Evolutionary conservation across 2,329 filamentous ascomycete species (phyloP).

Genomic region (Neospermospora avenae): DNA sequence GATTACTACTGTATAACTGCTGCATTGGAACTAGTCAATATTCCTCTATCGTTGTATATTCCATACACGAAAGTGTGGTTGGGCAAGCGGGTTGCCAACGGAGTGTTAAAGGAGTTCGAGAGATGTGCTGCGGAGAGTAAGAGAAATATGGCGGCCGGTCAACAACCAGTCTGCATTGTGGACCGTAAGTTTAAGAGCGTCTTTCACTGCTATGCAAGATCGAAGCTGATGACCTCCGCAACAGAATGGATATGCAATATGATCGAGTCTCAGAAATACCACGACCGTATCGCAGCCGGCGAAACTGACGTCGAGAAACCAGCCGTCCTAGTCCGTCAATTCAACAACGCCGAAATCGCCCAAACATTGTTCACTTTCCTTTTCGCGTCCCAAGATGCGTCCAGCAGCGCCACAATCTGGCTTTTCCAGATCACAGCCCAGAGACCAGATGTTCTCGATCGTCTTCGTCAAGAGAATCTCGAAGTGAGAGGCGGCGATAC

Average conservation of each 20-base stretch:
- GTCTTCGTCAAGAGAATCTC: slow-evolving; percentile 47
- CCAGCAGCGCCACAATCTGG: slow-evolving; percentile 51
- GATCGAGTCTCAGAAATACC: slow-evolving; percentile 67
- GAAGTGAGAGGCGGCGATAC: slow-evolving; percentile 42
- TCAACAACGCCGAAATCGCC: slow-evolving; percentile 47
- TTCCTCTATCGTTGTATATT: slow-evolving; percentile 65
- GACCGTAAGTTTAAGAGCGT: slow-evolving; percentile 48
- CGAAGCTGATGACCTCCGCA: too few relatives aligned
- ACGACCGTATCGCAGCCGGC: slow-evolving; percentile 60
- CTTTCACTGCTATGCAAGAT: not conserved
- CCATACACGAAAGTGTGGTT: slow-evolving; percentile 75
- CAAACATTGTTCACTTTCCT: slow-evolving; percentile 52
- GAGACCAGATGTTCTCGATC: slow-evolving; percentile 45
- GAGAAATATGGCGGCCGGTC: slow-evolving; percentile 66
- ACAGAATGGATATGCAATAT: slow-evolving; percentile 64
- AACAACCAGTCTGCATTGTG: slow-evolving; percentile 67
- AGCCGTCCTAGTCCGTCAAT: slow-evolving; percentile 46
- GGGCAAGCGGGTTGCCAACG: slow-evolving; percentile 71
- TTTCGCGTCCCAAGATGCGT: slow-evolving; percentile 52
- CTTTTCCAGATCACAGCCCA: slow-evolving; percentile 51
- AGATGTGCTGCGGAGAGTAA: slow-evolving; percentile 71
- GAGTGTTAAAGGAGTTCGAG: slow-evolving; percentile 66
- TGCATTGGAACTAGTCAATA: slow-evolving; percentile 76
- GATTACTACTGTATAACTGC: slow-evolving; percentile 78
- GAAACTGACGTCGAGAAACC: slow-evolving; percentile 42